Conservation (phyloP, 1,284 basidiomycete genomes). For the Cryptococcus hybrid region DNA sequence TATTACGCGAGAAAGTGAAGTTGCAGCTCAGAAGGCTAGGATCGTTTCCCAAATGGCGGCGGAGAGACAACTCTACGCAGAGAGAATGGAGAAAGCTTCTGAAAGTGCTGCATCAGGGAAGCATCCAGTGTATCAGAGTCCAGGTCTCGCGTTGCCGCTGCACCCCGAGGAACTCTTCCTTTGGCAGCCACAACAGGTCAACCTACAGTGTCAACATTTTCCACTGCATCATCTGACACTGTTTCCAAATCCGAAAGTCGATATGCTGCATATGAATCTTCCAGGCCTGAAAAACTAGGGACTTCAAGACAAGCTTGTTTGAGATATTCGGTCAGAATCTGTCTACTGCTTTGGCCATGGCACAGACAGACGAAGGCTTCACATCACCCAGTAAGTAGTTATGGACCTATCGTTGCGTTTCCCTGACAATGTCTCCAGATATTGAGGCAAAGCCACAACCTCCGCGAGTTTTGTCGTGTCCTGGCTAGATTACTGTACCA, state of each 20-base stretch:
- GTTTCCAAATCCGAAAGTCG: not conserved
- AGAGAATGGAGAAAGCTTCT: not conserved
- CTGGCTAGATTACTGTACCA: constrained; percentile 98
- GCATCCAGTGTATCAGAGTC: not conserved
- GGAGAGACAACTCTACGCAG: constrained; percentile 15
- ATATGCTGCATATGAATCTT: not conserved
- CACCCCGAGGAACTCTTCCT: constrained; percentile 16
- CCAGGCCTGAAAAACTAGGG: constrained; percentile 6
- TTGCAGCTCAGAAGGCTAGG: constrained; percentile 80
- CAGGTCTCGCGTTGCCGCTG: not conserved
- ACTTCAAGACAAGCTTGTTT: constrained; percentile 41
- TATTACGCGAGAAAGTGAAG: constrained; percentile 41
- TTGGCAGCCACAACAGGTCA: constrained; percentile 21
- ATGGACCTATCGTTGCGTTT: not conserved
- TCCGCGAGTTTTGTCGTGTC: constrained; percentile 89
- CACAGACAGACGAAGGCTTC: constrained; percentile 61
- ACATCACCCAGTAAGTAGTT: constrained; percentile 57
- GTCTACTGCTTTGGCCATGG: constrained; percentile 65
- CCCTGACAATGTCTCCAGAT: constrained; percentile 9
- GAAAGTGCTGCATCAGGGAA: not conserved
- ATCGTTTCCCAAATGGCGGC: constrained; percentile 84
- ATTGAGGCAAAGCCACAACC: constrained; percentile 54
- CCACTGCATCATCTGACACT: not conserved
- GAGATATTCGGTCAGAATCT: constrained; percentile 62
- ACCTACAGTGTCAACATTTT: not conserved